Evolutionary conservation across 1,139 yeast species (phyloP).

Genomic region (Yamadazyma taylorii): DNA sequence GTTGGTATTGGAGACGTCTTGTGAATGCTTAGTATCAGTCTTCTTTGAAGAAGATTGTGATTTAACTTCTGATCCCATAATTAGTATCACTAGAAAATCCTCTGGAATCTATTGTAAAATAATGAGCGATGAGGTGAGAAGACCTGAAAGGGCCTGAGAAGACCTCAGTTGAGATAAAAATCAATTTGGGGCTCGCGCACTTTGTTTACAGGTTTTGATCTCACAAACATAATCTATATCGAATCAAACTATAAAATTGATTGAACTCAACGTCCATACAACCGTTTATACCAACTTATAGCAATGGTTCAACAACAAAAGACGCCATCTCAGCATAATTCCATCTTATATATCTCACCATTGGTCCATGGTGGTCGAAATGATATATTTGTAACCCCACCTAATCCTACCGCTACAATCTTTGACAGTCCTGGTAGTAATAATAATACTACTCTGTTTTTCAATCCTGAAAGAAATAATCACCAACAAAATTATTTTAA

Average conservation of each 20-base stretch:
- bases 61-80: too few species aligned
- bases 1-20: neutral
- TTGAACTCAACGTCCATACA: too few species aligned
- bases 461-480: slow-evolving; percentile 29
- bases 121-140: too few species aligned
- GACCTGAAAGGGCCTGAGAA: too few species aligned
- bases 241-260: too few species aligned
- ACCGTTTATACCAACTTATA: too few species aligned
- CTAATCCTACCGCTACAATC: slow-evolving; percentile 43
- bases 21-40: too few species aligned
- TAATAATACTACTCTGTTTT: slow-evolving; percentile 39
- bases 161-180: too few species aligned
- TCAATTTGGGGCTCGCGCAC: neutral
- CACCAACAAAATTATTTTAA: slow-evolving; percentile 6
- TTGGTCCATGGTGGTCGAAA: slow-evolving; percentile 47
- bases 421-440: slow-evolving; percentile 47
- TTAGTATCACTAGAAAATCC: too few species aligned
- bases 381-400: slow-evolving; percentile 56
- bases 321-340: slow-evolving; percentile 53
- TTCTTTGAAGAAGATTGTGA: too few species aligned
- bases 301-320: slow-evolving; percentile 35
- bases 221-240: neutral
- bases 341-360: slow-evolving; percentile 65
- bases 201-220: neutral
- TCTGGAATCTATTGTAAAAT: too few species aligned